These are phyloP conservation scores for Candida krabiensis DNA, from an alignment of 805 yeast species.

Conservation along the genomic window DNA sequence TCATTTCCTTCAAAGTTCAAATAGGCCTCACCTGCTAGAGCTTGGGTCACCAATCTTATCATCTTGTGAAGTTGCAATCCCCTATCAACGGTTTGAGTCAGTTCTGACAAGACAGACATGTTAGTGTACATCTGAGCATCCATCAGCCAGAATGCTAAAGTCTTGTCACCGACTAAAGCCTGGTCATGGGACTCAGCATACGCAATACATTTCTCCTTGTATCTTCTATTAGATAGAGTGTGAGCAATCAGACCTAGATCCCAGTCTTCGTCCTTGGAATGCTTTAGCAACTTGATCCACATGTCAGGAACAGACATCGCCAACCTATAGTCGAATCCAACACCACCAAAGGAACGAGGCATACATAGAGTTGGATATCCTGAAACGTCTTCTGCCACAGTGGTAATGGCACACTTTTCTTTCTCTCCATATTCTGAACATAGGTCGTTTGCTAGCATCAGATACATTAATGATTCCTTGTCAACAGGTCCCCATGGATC, in stretches of 20 bases:
- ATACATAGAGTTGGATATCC: constrained; percentile 96
- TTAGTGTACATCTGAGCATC: constrained; percentile 97
- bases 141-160: constrained; percentile 97
- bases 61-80: constrained; percentile 90
- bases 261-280: constrained; percentile 86
- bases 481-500: constrained; percentile 76
- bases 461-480: constrained; percentile 78
- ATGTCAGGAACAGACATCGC: constrained; percentile 98
- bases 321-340: constrained; percentile 89
- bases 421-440: constrained; percentile 50
- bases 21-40: constrained; percentile 97
- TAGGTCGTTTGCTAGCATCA: constrained; percentile 88
- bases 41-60: constrained; percentile 83
- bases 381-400: constrained; percentile 95
- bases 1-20: constrained; percentile 96
- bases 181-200: constrained; percentile 97
- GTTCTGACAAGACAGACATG: constrained; percentile 75
- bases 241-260: constrained; percentile 76
- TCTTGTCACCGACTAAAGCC: constrained; percentile 96
- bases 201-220: constrained; percentile 84
- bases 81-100: constrained; percentile 79
- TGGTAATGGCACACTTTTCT: constrained; percentile 41
- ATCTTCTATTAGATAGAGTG: constrained; percentile 84
- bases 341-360: constrained; percentile 74
- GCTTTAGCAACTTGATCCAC: constrained; percentile 96